Percentiles rank a stretch among this genome's conserved stretches.
Conservation (phyloP, 2,329 filamentous ascomycete species). For the Monascus ruber region DNA sequence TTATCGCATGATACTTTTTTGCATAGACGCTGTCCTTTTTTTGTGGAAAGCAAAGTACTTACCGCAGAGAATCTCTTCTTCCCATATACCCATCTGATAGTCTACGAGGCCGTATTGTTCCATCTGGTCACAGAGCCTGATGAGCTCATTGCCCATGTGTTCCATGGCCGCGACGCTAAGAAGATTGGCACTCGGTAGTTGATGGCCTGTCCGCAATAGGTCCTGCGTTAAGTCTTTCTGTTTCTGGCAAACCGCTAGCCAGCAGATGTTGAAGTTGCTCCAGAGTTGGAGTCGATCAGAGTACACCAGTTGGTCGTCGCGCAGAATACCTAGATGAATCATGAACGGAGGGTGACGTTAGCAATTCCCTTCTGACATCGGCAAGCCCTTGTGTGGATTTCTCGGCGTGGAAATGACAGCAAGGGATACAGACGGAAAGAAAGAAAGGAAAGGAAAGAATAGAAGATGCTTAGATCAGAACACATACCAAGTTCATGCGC, state of each 20-base stretch:
- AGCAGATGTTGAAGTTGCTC: constrained; percentile 90
- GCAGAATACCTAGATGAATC: constrained; percentile 57
- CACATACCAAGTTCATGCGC: constrained; percentile 54
- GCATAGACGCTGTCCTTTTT: not conserved
- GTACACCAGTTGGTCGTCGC: constrained; percentile 68
- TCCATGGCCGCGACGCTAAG: constrained; percentile 60
- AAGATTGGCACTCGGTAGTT: constrained; percentile 47
- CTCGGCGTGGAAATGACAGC: no score
- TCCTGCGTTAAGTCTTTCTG: constrained; percentile 63
- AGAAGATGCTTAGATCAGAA: not conserved
- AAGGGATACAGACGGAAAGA: not conserved
- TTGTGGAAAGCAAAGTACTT: constrained; percentile 32
- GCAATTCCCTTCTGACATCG: constrained; percentile 4
- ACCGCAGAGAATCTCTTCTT: constrained; percentile 82
- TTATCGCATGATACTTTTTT: no score
- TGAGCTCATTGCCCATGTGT: constrained; percentile 69
- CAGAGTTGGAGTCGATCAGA: constrained; percentile 71
- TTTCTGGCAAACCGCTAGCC: constrained; percentile 71
- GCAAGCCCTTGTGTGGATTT: constrained; percentile 4
- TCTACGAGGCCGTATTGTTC: constrained; percentile 91
- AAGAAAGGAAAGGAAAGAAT: not conserved
- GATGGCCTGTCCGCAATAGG: constrained; percentile 47
- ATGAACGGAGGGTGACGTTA: constrained; percentile 4
- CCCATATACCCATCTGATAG: constrained; percentile 94
- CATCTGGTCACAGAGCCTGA: constrained; percentile 72